Evolutionary conservation across 2,329 filamentous ascomycete genomes (phyloP).

Genomic region (Cercospora berteroae): DNA sequence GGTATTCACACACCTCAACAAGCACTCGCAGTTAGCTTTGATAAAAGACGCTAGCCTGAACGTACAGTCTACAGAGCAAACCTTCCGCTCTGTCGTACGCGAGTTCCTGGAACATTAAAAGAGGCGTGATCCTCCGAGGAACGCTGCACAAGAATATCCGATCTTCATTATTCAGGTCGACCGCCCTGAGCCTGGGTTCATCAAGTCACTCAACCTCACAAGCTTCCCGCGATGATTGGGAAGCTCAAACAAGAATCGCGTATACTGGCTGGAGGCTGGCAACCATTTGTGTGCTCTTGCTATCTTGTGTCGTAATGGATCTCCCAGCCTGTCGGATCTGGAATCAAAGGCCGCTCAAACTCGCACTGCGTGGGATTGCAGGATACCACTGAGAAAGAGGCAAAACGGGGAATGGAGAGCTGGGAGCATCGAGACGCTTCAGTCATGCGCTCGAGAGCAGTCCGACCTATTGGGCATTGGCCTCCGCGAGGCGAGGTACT

Average conservation of each 20-base stretch:
- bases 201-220: not conserved
- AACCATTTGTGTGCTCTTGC: not conserved
- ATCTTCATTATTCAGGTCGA: not conserved
- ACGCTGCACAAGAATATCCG: not conserved
- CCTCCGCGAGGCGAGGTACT: not conserved
- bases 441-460: not conserved
- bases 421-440: not conserved
- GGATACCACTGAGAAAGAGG: not conserved
- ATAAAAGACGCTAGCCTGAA: not conserved
- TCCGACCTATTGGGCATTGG: not conserved
- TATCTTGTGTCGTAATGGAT: not conserved
- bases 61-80: not conserved
- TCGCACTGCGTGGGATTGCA: not conserved
- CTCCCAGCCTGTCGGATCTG: not conserved
- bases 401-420: not conserved
- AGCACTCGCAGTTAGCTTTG: not conserved
- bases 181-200: not conserved
- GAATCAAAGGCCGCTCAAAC: not conserved
- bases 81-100: not conserved
- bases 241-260: too few species aligned
- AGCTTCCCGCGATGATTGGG: not conserved
- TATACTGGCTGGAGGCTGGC: not conserved
- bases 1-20: not conserved
- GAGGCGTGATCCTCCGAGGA: not conserved
- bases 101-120: not conserved